Percentiles rank a stretch among this genome's conserved stretches.
phyloP scores from a whole-genome alignment of 2,329 filamentous ascomycete species.

The Fusarium xylarioides region DNA sequence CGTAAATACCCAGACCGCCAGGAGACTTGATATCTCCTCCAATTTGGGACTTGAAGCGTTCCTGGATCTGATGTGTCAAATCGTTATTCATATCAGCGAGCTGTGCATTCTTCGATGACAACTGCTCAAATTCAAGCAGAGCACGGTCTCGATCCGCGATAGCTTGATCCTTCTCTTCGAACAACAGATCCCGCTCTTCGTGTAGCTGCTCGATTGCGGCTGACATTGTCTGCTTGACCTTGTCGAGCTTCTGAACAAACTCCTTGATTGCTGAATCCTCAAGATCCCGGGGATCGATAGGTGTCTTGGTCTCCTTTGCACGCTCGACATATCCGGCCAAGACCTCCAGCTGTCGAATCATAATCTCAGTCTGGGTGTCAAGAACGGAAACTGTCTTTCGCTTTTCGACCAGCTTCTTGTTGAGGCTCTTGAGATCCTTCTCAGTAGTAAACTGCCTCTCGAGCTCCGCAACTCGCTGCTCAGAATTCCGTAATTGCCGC shows the following conservation, averaged over 20 bases:
- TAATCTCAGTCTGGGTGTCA: conserved; percentile 94
- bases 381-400: conserved; percentile 94
- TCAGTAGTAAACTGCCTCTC: conserved; percentile 77
- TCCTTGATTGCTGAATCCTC: conserved; percentile 93
- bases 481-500: conserved; percentile 80
- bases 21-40: conserved; percentile 59
- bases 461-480: conserved; percentile 86
- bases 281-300: conserved; percentile 81
- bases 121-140: conserved; percentile 92
- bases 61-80: conserved; percentile 92
- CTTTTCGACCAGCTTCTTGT: conserved; percentile 90
- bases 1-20: conserved; percentile 67
- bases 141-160: conserved; percentile 90
- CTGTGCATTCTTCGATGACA: conserved; percentile 94
- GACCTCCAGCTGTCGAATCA: conserved; percentile 89
- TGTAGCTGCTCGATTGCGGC: conserved; percentile 68
- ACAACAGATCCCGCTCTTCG: conserved; percentile 78
- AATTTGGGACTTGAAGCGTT: conserved; percentile 85
- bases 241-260: conserved; percentile 78
- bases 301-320: conserved; percentile 83
- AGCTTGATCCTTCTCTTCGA: conserved; percentile 85
- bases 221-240: conserved; percentile 67
- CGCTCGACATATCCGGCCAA: conserved; percentile 87
- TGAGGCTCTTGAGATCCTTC: conserved; percentile 76
- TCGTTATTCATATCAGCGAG: conserved; percentile 96